phyloP scores from a whole-genome alignment of 148 eudicot species.

The Chenopodium quinoa region DNA sequence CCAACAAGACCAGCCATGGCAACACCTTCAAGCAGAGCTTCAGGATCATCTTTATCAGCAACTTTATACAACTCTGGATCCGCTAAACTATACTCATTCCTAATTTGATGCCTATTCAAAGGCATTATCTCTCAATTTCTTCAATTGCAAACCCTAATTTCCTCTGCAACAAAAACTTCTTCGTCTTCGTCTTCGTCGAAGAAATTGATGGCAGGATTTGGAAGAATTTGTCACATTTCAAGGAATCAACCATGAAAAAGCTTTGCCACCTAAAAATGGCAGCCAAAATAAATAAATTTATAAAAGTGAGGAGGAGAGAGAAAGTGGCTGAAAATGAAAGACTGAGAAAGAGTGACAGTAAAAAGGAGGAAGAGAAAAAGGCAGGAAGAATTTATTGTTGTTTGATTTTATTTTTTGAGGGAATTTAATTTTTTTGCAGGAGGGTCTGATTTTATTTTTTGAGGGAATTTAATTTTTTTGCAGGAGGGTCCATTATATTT shows the following conservation, averaged over 20 bases:
- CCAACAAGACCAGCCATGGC: conserved; percentile 99
- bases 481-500: neutral
- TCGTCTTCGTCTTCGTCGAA: neutral
- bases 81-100: conserved; percentile 87
- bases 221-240: conserved; percentile 16
- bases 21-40: conserved; percentile 91
- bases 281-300: neutral
- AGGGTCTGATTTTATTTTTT: neutral
- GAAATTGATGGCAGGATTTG: neutral
- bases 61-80: conserved; percentile 85
- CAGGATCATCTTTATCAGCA: conserved; percentile 93
- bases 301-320: conserved; percentile 3
- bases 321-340: conserved; percentile 6
- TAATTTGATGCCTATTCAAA: conserved; percentile 56
- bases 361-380: conserved; percentile 1
- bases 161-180: neutral
- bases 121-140: conserved; percentile 51
- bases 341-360: conserved; percentile 20
- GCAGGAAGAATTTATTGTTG: conserved; percentile 1
- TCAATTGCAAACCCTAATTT: conserved; percentile 25
- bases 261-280: neutral
- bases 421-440: neutral
- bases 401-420: neutral
- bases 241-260: conserved; percentile 15
- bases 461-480: neutral